phyloP scores from a whole-genome alignment of 2,329 filamentous ascomycete genomes.

The Aspergillus calidoustus region DNA sequence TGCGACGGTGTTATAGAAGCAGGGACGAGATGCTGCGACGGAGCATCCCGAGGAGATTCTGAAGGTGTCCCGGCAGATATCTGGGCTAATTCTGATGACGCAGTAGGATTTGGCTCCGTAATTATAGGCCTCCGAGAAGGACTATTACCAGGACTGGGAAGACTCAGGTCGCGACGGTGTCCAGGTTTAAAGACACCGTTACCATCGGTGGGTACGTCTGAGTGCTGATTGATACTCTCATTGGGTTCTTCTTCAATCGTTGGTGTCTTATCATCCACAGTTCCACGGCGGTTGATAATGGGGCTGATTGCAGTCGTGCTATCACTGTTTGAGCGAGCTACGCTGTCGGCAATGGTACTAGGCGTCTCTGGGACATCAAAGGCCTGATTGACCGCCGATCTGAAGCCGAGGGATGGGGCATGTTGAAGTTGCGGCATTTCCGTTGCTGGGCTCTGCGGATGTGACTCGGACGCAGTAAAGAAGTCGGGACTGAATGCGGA shows the following conservation, averaged over 20 bases:
- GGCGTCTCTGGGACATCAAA: conserved; percentile 64
- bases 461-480: conserved; percentile 22
- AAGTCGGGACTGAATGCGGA: conserved; percentile 44
- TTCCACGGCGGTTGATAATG: conserved; percentile 58
- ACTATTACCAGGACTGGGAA: conserved; percentile 63
- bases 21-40: conserved; percentile 2
- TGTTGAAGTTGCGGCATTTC: conserved; percentile 49
- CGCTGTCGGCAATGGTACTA: conserved; percentile 56
- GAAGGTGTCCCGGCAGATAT: conserved; percentile 45
- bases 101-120: conserved; percentile 45
- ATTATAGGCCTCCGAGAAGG: conserved; percentile 64
- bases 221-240: conserved; percentile 43
- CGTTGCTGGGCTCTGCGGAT: conserved; percentile 20
- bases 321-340: conserved; percentile 65
- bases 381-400: conserved; percentile 66
- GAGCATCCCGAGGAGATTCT: conserved; percentile 26
- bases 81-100: conserved; percentile 51
- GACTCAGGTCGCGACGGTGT: conserved; percentile 62
- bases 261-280: conserved; percentile 51
- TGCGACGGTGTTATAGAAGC: conserved; percentile 1
- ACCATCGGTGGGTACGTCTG: conserved; percentile 30
- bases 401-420: conserved; percentile 60
- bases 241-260: conserved; percentile 60
- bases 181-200: conserved; percentile 54
- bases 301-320: conserved; percentile 68